Evolutionary conservation across 2,329 filamentous ascomycete genomes (phyloP).

Genomic region (Arthrobotrys musiformis): DNA sequence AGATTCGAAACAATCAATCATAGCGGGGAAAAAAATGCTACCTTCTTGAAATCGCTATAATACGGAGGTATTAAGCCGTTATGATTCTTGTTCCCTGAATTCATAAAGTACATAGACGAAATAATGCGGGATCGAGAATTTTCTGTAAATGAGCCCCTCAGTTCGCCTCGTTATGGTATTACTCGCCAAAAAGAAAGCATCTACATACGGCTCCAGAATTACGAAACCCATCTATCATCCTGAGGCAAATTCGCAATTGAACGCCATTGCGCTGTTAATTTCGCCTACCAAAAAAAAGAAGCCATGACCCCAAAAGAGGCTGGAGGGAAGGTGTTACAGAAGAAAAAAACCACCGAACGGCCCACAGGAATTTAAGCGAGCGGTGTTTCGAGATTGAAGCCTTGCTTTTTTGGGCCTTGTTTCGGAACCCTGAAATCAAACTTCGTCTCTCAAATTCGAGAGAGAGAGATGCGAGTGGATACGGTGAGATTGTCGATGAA

Average conservation of each 20-base stretch:
- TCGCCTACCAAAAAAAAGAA: constrained; percentile 29
- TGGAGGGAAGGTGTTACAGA: constrained; percentile 27
- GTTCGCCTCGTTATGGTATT: background rate
- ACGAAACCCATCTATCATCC: background rate
- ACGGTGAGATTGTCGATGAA: constrained; percentile 7
- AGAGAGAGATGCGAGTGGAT: constrained; percentile 1
- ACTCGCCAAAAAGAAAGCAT: constrained; percentile 20
- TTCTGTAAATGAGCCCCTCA: constrained; percentile 18
- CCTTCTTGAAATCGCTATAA: constrained; percentile 20
- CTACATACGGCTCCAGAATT: constrained; percentile 7
- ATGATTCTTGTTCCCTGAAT: no score
- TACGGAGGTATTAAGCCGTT: constrained; percentile 4
- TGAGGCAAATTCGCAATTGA: constrained; percentile 13
- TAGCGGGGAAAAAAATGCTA: background rate
- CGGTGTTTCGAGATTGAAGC: constrained; percentile 27
- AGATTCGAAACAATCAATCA: background rate
- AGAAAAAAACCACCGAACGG: constrained; percentile 13
- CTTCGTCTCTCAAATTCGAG: constrained; percentile 22
- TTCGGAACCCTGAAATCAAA: constrained; percentile 49
- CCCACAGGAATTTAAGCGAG: constrained; percentile 39
- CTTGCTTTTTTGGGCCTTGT: constrained; percentile 26
- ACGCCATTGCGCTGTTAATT: constrained; percentile 30
- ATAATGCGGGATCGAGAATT: background rate
- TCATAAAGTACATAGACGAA: no score
- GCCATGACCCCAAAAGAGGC: constrained; percentile 10